Conservation (phyloP, 2,329 filamentous ascomycete genomes). For the Ilyonectria destructans region DNA sequence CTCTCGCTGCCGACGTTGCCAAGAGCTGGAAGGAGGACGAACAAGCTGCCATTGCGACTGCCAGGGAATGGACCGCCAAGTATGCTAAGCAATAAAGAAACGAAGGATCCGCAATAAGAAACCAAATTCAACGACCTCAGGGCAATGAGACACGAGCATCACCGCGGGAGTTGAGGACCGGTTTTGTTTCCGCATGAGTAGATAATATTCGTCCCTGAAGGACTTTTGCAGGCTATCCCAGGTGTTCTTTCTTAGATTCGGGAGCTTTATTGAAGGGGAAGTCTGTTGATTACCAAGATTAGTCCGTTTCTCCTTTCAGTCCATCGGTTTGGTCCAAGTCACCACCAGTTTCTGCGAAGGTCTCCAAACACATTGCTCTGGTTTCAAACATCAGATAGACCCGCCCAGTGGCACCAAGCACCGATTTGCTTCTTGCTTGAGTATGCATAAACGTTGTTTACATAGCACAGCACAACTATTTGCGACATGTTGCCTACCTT, state of each 20-base stretch:
- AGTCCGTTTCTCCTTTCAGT: neutral
- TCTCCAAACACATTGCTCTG: neutral
- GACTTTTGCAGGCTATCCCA: slow-evolving; percentile 32
- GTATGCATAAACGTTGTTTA: neutral
- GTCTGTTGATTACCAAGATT: slow-evolving; percentile 11
- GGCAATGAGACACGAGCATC: slow-evolving; percentile 30
- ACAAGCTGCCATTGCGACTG: slow-evolving; percentile 91
- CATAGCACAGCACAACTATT: neutral
- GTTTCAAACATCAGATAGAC: neutral
- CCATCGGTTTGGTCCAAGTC: neutral
- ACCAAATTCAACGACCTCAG: slow-evolving; percentile 28
- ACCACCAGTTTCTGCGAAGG: neutral
- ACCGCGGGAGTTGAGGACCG: slow-evolving; percentile 29
- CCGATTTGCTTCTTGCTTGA: neutral
- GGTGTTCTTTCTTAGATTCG: slow-evolving; percentile 40
- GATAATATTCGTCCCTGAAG: slow-evolving; percentile 28
- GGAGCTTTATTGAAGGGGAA: slow-evolving; percentile 29
- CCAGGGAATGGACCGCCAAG: slow-evolving; percentile 90
- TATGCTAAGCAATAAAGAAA: slow-evolving; percentile 74
- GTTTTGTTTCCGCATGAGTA: slow-evolving; percentile 30
- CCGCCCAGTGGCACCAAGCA: neutral
- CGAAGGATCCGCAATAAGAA: slow-evolving; percentile 25
- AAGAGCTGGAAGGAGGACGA: slow-evolving; percentile 99
- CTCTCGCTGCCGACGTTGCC: slow-evolving; percentile 97
- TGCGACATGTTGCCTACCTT: neutral